phyloP scores from a whole-genome alignment of 2,329 filamentous ascomycete genomes.

The Xylaria sp. region DNA sequence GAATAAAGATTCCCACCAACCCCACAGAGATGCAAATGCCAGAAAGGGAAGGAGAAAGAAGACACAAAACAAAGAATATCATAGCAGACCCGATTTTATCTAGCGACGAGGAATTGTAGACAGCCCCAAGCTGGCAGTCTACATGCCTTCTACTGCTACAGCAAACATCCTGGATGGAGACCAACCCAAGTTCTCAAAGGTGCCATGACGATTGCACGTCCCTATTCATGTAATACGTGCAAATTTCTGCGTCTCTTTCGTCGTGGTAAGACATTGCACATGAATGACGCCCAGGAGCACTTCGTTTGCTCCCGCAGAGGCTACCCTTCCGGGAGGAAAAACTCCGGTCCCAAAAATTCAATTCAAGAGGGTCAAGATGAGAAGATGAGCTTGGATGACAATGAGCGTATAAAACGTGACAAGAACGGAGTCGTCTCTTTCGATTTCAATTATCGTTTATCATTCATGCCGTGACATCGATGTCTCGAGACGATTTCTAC shows the following conservation, averaged over 20 bases:
- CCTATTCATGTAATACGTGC: constrained; percentile 26
- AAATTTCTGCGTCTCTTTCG: constrained; percentile 25
- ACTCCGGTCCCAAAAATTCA: constrained; percentile 14
- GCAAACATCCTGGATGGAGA: constrained; percentile 37
- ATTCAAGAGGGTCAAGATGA: constrained; percentile 34
- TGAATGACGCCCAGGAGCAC: constrained; percentile 25
- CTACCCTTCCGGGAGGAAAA: constrained; percentile 14
- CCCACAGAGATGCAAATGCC: constrained; percentile 44
- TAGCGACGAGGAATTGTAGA: constrained; percentile 40
- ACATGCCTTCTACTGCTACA: constrained; percentile 29
- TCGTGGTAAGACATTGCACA: constrained; percentile 26
- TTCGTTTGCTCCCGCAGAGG: constrained; percentile 21
- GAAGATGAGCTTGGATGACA: constrained; percentile 12
- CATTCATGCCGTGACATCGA: constrained; percentile 23
- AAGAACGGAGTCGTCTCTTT: constrained; percentile 16
- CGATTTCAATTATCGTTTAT: constrained; percentile 10
- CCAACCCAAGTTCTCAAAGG: constrained; percentile 34
- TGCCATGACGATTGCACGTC: constrained; percentile 29
- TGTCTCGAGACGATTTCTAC: constrained; percentile 12
- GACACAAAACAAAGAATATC: background rate
- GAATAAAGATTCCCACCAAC: constrained; percentile 46
- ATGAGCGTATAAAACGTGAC: background rate
- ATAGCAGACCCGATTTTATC: constrained; percentile 43
- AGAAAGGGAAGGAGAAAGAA: constrained; percentile 22
- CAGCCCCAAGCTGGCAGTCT: constrained; percentile 25